Conservation (phyloP, 208 protist species). For the Leishmania mexicana region DNA sequence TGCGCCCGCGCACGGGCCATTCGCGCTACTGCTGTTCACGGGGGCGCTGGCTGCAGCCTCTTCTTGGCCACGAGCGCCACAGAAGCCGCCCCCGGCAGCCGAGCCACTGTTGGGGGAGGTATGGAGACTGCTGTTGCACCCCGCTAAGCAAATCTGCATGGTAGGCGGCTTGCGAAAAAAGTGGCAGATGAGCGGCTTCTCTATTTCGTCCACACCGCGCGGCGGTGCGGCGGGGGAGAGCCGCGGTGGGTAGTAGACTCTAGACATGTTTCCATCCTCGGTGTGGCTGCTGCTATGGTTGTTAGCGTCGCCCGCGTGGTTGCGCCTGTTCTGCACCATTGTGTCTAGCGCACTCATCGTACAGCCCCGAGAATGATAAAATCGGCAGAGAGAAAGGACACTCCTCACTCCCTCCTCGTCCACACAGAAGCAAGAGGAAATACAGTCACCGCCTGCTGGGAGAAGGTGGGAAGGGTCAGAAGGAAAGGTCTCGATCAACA, state of each 20-base stretch:
- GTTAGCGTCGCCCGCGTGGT: not conserved
- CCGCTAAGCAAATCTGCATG: not conserved
- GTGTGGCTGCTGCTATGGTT: not conserved
- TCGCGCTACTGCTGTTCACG: conserved; percentile 2
- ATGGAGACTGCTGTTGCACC: not conserved
- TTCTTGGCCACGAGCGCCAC: not conserved
- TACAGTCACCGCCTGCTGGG: not conserved
- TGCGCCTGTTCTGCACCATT: conserved; percentile 1
- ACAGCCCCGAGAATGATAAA: not conserved
- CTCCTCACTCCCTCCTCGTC: not conserved
- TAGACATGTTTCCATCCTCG: not conserved
- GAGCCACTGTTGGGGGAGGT: not conserved
- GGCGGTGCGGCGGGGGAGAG: not conserved
- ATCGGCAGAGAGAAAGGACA: not conserved
- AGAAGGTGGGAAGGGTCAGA: not conserved
- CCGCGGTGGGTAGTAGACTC: not conserved
- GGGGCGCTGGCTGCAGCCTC: not conserved
- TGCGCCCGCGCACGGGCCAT: not conserved
- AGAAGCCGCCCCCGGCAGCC: not conserved
- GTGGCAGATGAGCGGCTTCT: conserved; percentile 37
- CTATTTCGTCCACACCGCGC: conserved; percentile 8
- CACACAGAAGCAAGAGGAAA: not conserved
- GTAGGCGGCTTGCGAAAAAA: conserved; percentile 14
- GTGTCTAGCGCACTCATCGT: not conserved
- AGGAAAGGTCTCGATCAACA: not conserved